A percentile compares a stretch with the other conserved stretches of the same genome.
Evolutionary conservation across 139 green algal species (phyloP).

Genomic region (Haematococcus sp.): DNA sequence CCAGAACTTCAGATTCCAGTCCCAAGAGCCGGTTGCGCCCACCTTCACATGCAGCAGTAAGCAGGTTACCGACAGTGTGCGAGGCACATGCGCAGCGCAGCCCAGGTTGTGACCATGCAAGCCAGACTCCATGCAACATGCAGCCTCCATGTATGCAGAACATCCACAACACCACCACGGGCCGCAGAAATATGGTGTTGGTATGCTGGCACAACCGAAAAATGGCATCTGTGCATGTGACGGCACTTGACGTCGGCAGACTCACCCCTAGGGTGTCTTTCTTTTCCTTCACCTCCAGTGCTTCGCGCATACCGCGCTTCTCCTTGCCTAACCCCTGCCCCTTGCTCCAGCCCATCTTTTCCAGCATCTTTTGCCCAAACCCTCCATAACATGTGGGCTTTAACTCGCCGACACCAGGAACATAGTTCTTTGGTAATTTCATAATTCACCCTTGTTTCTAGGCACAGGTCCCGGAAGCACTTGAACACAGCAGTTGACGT

Average conservation of each 20-base stretch:
- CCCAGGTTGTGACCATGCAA: background rate
- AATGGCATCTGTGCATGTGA: background rate
- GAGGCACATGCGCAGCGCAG: too few species aligned
- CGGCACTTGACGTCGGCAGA: background rate
- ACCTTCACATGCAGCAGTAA: slow-evolving; percentile 55
- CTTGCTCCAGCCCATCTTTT: slow-evolving; percentile 77
- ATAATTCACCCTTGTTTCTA: slow-evolving; percentile 35
- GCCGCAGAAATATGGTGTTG: background rate
- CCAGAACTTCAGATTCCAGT: slow-evolving; percentile 78
- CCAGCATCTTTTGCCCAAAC: slow-evolving; percentile 78
- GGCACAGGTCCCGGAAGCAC: too few species aligned
- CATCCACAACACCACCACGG: background rate
- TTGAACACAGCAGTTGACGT: too few species aligned
- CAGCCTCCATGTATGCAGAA: background rate
- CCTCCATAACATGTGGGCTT: slow-evolving; percentile 75
- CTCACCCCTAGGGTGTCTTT: slow-evolving; percentile 76
- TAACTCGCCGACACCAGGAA: slow-evolving; percentile 63
- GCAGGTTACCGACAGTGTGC: too few species aligned
- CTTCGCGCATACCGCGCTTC: slow-evolving; percentile 65
- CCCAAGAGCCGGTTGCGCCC: slow-evolving; percentile 43
- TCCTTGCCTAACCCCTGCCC: slow-evolving; percentile 75
- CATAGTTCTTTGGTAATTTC: slow-evolving; percentile 82
- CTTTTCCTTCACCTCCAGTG: slow-evolving; percentile 83
- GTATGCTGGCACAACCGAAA: too few species aligned
- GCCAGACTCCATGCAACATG: background rate